phyloP scores from a whole-genome alignment of 495 filamentous ascomycete genomes.

The Lasiosphaeria hispida region DNA sequence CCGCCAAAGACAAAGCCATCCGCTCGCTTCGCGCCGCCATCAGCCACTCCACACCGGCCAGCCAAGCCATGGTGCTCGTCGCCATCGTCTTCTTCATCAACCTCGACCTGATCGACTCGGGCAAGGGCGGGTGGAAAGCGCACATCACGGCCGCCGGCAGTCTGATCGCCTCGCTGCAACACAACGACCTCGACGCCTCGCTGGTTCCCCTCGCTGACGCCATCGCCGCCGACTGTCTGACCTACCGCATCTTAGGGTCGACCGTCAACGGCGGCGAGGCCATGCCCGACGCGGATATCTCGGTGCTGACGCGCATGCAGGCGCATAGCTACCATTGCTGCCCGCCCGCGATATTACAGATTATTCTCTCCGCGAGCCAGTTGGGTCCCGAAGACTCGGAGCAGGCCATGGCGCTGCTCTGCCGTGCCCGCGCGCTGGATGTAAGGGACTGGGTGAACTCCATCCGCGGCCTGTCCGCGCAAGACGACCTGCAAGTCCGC shows the following conservation, averaged over 20 bases:
- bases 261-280: conserved; percentile 24
- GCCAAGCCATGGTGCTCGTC: conserved; percentile 44
- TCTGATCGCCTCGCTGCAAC: conserved; percentile 35
- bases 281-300: conserved; percentile 24
- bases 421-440: conserved; percentile 32
- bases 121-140: conserved; percentile 52
- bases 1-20: conserved; percentile 49
- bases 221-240: conserved; percentile 46
- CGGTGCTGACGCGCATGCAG: conserved; percentile 40
- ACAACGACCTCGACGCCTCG: conserved; percentile 26
- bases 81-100: conserved; percentile 58
- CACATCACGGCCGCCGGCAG: conserved; percentile 52
- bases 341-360: conserved; percentile 39
- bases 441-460: conserved; percentile 36
- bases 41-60: conserved; percentile 28
- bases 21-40: conserved; percentile 38
- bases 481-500: conserved; percentile 36
- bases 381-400: conserved; percentile 24
- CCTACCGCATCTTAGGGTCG: conserved; percentile 41
- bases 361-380: conserved; percentile 35
- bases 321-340: conserved; percentile 48
- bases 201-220: conserved; percentile 37
- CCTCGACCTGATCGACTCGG: conserved; percentile 56
- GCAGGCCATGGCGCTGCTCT: conserved; percentile 28
- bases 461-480: conserved; percentile 31